Conservation (phyloP, 108 stramenopile species). For the Fistulifera pelliculosa region DNA sequence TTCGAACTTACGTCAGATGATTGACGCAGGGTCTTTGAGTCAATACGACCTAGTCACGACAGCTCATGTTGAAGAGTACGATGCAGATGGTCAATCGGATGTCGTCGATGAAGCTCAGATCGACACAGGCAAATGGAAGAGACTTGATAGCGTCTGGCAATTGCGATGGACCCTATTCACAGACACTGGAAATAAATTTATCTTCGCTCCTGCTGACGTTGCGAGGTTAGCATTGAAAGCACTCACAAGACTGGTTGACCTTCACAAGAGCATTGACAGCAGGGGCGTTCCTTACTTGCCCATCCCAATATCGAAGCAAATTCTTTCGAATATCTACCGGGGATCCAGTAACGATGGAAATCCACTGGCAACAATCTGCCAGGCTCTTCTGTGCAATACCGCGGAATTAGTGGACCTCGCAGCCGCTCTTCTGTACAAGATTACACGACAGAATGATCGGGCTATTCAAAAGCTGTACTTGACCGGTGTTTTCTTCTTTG, state of each 20-base stretch:
- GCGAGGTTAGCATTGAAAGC: conserved; percentile 37
- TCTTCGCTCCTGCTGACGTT: conserved; percentile 30
- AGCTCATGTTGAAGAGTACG: conserved; percentile 42
- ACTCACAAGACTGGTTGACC: conserved; percentile 43
- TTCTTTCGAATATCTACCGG: conserved; percentile 40
- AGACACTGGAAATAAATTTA: conserved; percentile 32
- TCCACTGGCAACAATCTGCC: conserved; percentile 41
- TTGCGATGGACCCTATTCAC: conserved; percentile 62
- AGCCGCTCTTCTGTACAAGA: conserved; percentile 38
- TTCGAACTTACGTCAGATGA: conserved; percentile 47
- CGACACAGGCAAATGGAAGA: conserved; percentile 70
- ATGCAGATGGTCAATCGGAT: conserved; percentile 7
- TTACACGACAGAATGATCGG: conserved; percentile 54
- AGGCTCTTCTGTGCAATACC: conserved; percentile 60
- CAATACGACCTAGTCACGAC: conserved; percentile 38
- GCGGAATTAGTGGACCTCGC: conserved; percentile 45
- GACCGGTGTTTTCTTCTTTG: conserved; percentile 71
- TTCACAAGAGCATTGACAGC: conserved; percentile 52
- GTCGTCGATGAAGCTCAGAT: conserved; percentile 37
- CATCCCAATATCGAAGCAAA: conserved; percentile 63
- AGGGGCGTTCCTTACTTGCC: conserved; percentile 69
- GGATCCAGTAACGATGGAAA: conserved; percentile 11
- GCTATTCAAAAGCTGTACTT: conserved; percentile 67
- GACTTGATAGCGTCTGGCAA: conserved; percentile 58
- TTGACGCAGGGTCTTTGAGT: conserved; percentile 36